phyloP scores from a whole-genome alignment of 225 moss, liverwort and hornwort species.

The Neckera pumila region DNA sequence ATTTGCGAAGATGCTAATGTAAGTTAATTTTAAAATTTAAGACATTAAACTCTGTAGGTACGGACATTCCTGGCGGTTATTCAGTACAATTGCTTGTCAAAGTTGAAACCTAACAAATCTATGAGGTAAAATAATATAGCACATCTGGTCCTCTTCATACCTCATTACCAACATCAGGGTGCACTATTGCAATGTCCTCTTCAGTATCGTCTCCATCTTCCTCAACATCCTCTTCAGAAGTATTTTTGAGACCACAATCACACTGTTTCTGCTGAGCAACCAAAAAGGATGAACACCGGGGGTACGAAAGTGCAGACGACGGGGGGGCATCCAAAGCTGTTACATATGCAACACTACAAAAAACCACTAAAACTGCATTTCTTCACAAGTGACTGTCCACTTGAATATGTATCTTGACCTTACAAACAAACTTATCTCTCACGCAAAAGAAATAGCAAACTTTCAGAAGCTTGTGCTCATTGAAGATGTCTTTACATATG shows the following conservation, averaged over 20 bases:
- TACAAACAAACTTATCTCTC: not conserved
- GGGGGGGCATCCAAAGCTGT: not conserved
- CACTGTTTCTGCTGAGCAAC: slow-evolving; percentile 41
- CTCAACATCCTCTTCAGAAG: slow-evolving; percentile 61
- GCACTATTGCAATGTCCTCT: slow-evolving; percentile 78
- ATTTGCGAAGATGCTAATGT: not conserved
- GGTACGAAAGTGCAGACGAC: not conserved
- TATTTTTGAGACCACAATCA: slow-evolving; percentile 32
- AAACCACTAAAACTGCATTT: not conserved
- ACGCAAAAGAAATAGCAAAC: not conserved
- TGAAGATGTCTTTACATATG: not conserved
- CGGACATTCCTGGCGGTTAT: not conserved
- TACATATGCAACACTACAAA: not conserved
- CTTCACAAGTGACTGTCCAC: not conserved
- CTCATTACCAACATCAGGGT: slow-evolving; percentile 82
- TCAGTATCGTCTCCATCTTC: slow-evolving; percentile 85
- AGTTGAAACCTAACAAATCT: not conserved
- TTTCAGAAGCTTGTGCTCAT: not conserved
- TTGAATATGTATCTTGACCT: not conserved
- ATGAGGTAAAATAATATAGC: not conserved
- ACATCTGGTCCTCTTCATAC: slow-evolving; percentile 14
- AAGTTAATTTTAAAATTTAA: not conserved
- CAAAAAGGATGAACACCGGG: not conserved
- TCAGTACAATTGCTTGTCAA: not conserved
- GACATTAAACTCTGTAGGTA: not conserved